Conservation (phyloP, 495 filamentous ascomycete genomes). For the Penicillium cinerascens region DNA sequence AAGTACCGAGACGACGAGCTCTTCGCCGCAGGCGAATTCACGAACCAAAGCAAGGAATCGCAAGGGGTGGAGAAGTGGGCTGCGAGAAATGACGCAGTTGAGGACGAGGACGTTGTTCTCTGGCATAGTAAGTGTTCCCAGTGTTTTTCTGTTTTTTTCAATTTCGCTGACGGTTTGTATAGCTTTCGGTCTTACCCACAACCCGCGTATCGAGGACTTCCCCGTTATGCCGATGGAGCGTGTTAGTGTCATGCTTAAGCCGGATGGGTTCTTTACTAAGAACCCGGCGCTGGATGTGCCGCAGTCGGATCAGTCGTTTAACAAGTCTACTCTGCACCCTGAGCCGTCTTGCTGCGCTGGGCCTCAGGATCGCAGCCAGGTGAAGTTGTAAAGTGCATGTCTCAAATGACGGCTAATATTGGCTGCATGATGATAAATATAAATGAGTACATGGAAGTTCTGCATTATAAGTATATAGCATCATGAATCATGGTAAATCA, state of each 20-base stretch:
- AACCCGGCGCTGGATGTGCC: slow-evolving; percentile 73
- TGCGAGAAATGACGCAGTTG: slow-evolving; percentile 45
- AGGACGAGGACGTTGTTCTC: slow-evolving; percentile 44
- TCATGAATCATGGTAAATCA: background rate
- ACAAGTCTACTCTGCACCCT: slow-evolving; percentile 37
- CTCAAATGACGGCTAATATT: background rate
- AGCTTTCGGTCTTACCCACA: slow-evolving; percentile 61
- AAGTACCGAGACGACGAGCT: slow-evolving; percentile 76
- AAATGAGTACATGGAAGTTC: background rate
- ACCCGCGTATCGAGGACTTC: slow-evolving; percentile 60
- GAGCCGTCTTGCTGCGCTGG: slow-evolving; percentile 34
- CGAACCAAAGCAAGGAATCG: slow-evolving; percentile 73
- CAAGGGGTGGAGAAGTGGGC: slow-evolving; percentile 40
- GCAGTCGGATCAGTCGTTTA: slow-evolving; percentile 34
- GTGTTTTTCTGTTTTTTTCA: too few relatives aligned
- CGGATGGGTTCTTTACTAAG: slow-evolving; percentile 70
- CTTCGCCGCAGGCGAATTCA: slow-evolving; percentile 80
- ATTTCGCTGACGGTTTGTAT: slow-evolving; percentile 3
- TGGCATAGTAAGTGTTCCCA: slow-evolving; percentile 40
- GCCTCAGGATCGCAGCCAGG: slow-evolving; percentile 23
- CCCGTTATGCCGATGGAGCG: slow-evolving; percentile 60
- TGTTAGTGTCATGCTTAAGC: slow-evolving; percentile 58
- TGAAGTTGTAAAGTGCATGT: slow-evolving; percentile 24
- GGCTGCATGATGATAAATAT: background rate
- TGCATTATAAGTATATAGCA: background rate